Evolutionary conservation across 208 protist species (phyloP), one percentile per base, ranked within the genome.

Genomic region (Trypanosoma brucei): DNA sequence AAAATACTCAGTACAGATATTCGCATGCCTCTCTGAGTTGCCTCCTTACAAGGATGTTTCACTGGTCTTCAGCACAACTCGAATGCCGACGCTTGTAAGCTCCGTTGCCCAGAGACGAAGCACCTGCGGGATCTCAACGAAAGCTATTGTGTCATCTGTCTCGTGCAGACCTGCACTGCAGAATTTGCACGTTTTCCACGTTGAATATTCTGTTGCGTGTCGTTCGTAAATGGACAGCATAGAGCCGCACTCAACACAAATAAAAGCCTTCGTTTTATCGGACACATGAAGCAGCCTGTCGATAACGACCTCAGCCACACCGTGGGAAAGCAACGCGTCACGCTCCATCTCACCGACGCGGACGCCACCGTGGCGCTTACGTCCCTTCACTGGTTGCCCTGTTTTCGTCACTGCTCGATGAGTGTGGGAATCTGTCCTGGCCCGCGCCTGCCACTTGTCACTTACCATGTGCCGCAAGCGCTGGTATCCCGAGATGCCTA

Each of bases 301-400:
- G 40, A 99, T 80, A 1, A 99, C 81, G n/a, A 99, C 84, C 77
- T 98, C 98, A n/a, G 97, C 90, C 9, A 94, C 84, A 55, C 99
- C 99, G 79, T 99, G 98, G 22, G 96, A 97, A 4, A 99, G 76
- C 35, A 99, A 68, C 4, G 94, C 96, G 77, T 99, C 99, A 60
- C 99, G 97, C 86, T 99, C 99, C 99, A 99, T 99, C 83, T 99
- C 99, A 45, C 99, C 99, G 2, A 99, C 98, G 54, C 99, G 96
- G 48, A 99, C 98, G 70, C 99, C 98, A 70, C 98, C 96, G 74
- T 96, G 92, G 22, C 84, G 79, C 69, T 97, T 98, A 53, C 95
- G 81, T 55, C 96, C 96, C 79, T 99, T 99, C 66, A 99, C 87
- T 7, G 99, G 99, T 86, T 99, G 99, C 6, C 92, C 92, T 13